phyloP scores from a whole-genome alignment of 192 early-diverging fungal genomes.

The Dimargaris verticillata region DNA sequence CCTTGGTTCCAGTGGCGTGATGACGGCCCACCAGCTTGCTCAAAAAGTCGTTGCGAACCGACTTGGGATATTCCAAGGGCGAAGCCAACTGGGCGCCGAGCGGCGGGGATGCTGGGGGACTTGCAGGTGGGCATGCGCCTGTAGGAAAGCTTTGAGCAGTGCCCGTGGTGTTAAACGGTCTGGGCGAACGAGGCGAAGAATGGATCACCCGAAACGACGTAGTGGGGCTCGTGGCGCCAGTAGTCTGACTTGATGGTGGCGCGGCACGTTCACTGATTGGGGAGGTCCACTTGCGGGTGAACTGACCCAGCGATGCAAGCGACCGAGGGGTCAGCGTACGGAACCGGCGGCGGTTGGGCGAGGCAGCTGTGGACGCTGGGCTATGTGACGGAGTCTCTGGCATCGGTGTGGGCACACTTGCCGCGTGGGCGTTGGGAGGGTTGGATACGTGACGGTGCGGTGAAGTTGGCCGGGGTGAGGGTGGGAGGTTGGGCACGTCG shows the following conservation, averaged over 20 bases:
- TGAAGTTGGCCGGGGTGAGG: background rate
- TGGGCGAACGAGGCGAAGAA: background rate
- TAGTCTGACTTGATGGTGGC: background rate
- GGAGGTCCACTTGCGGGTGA: slow-evolving; percentile 1
- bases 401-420: background rate
- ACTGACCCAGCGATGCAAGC: background rate
- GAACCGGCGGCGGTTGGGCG: slow-evolving; percentile 1
- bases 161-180: background rate
- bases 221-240: background rate
- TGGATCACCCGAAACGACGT: slow-evolving; percentile 9
- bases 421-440: background rate
- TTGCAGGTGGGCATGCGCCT: background rate
- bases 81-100: background rate
- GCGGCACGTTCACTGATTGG: background rate
- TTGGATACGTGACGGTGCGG: background rate
- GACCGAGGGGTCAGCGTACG: slow-evolving; percentile 3
- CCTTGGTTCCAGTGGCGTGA: too few relatives aligned
- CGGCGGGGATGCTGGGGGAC: background rate
- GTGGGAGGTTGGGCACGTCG: background rate
- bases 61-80: background rate
- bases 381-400: background rate
- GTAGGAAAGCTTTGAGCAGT: background rate
- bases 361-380: background rate
- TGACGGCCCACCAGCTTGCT: too few relatives aligned
- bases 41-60: too few relatives aligned